Evolutionary conservation across 176 grass and related monocot species (phyloP), one percentile per base, ranked within the genome.

Genomic region (Phoenix dactylifera): DNA sequence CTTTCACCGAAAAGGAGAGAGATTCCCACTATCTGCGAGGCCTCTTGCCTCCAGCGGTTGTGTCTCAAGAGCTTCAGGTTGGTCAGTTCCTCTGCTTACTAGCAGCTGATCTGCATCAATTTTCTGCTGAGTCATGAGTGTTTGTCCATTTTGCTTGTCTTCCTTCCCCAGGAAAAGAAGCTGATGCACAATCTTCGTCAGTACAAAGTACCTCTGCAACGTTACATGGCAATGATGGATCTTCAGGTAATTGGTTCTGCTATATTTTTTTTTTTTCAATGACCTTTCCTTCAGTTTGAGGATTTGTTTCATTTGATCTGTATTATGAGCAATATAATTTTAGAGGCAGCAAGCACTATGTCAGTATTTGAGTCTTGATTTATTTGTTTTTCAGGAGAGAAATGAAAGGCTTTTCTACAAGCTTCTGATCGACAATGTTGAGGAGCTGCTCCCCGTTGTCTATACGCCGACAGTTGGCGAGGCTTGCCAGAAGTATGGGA

Each of bases 401-500:
- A 92, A 98, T 1, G 84, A 98, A 78, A 92, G 84, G 74, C 85
- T 98, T 26, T 98, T 98, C 85, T 98, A 98, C 74, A 92, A 83
- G 76, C 78, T 98, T 73, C 65, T 98, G 63, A 93, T 98, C 55
- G 88, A 98, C 81, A 92, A 98, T 71, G 94, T 98, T 57, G 94
- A 86, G 82, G 94, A 98, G 67, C 66, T 98, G 56, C 81, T 98
- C 55, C 94, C 94, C 28, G 82, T 86, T 63, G 88, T 98, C 51
- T 98, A 98, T 74, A 98, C 94, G 60, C 94, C 94, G 25, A 93
- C 88, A 59, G 94, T 98, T 14, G 94, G 94, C 19, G 94, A 98
- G 71, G 94, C 94, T n/a, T 98, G 94, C 79, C 88, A 98, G 79
- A 98, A 98, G 51, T 98, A 98, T 80, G 94, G 94, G 10, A 92